Percentiles rank a stretch among this genome's conserved stretches.
Conservation (phyloP, 495 filamentous ascomycete genomes). For the Aspergillus indologenus region DNA sequence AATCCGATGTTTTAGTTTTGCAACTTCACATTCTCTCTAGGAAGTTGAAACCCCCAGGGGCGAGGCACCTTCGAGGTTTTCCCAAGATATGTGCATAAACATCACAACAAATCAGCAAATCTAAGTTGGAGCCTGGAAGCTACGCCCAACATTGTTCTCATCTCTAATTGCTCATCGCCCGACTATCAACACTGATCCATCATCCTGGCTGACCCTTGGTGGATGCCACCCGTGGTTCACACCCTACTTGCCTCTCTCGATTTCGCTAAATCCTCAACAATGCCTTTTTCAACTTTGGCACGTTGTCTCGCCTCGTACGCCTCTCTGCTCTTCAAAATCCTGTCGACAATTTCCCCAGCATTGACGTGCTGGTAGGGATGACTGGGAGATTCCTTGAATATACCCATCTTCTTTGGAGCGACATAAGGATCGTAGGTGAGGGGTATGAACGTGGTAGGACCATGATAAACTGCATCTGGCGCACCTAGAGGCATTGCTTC, state of each 20-base stretch:
- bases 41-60: too few relatives aligned
- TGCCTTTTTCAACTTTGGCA: constrained; percentile 78
- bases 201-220: not conserved
- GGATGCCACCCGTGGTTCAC: not conserved
- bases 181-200: not conserved
- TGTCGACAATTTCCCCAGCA: constrained; percentile 83
- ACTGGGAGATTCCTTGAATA: constrained; percentile 66
- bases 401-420: constrained; percentile 72
- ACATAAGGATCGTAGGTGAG: constrained; percentile 82
- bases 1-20: too few relatives aligned
- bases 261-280: constrained; percentile 57
- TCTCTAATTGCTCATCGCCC: not conserved
- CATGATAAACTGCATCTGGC: constrained; percentile 87
- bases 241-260: constrained; percentile 30
- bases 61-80: too few relatives aligned
- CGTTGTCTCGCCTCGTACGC: constrained; percentile 89
- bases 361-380: constrained; percentile 87
- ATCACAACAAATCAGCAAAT: too few relatives aligned
- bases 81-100: too few relatives aligned
- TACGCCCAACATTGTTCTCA: too few relatives aligned
- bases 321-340: constrained; percentile 79
- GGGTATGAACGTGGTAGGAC: constrained; percentile 87
- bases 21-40: too few relatives aligned
- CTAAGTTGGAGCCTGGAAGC: too few relatives aligned
- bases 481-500: constrained; percentile 68